A percentile compares a stretch with the other conserved stretches of the same genome.
These are phyloP conservation scores for Solanum acaule DNA, from an alignment of 257 asterid genomes.

Conservation along the genomic window DNA sequence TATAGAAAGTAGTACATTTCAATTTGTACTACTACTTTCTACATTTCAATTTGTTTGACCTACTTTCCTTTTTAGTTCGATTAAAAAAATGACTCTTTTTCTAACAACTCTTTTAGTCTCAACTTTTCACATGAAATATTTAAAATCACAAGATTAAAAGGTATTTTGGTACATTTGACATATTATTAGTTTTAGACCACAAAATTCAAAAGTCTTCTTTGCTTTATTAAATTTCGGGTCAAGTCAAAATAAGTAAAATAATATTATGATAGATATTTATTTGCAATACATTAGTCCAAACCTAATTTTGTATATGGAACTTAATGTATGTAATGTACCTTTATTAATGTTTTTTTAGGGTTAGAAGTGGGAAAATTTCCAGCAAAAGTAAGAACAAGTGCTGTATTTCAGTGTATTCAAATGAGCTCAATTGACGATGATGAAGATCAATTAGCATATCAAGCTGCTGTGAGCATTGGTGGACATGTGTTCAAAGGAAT, in stretches of 20 bases:
- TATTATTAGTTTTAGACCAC: too few species aligned
- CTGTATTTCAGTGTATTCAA: slow-evolving; percentile 72
- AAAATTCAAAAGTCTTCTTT: too few species aligned
- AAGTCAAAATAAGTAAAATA: too few species aligned
- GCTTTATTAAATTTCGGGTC: too few species aligned
- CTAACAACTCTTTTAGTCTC: background rate
- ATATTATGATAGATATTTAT: background rate
- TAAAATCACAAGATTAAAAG: background rate
- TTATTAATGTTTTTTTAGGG: slow-evolving; percentile 27
- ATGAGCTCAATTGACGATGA: slow-evolving; percentile 68
- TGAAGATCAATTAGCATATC: slow-evolving; percentile 77
- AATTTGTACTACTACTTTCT: too few species aligned
- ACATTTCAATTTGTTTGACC: too few species aligned
- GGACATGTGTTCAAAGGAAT: slow-evolving; percentile 93
- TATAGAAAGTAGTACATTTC: too few species aligned
- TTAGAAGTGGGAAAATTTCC: slow-evolving; percentile 83
- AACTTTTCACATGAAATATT: background rate
- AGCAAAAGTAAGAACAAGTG: slow-evolving; percentile 62
- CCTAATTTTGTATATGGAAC: background rate
- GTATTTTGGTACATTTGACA: background rate
- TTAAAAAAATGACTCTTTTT: background rate
- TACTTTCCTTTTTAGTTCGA: background rate
- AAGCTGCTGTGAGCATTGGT: slow-evolving; percentile 72
- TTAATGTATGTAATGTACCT: background rate
- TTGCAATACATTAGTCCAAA: background rate